Evolutionary conservation across 2,329 filamentous ascomycete species (phyloP).

Genomic region (Raffaelea deltoideospora): DNA sequence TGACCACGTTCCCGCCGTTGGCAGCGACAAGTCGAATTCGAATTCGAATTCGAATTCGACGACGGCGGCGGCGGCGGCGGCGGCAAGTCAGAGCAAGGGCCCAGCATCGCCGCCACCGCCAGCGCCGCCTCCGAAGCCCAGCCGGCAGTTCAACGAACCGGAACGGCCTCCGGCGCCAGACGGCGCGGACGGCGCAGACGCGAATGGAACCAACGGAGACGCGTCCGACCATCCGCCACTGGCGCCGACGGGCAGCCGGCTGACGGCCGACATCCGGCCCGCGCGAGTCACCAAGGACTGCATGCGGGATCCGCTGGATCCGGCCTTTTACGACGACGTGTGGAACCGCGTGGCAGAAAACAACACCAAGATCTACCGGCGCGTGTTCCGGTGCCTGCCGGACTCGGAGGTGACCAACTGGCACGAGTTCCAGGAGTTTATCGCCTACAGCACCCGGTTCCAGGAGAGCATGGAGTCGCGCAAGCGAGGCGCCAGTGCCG

Average conservation of each 20-base stretch:
- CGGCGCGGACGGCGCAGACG: slow-evolving; percentile 68
- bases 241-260: slow-evolving; percentile 33
- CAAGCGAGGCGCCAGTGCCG: slow-evolving; percentile 34
- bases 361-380: slow-evolving; percentile 87
- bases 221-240: slow-evolving; percentile 36
- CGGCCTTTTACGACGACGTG: slow-evolving; percentile 70
- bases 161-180: slow-evolving; percentile 48
- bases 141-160: background rate
- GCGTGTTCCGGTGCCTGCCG: slow-evolving; percentile 93
- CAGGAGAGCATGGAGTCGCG: slow-evolving; percentile 45
- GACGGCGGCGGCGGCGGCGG: background rate
- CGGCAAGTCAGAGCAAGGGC: background rate
- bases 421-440: slow-evolving; percentile 81
- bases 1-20: too few species aligned
- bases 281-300: slow-evolving; percentile 75
- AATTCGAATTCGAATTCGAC: background rate
- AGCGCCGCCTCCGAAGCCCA: background rate
- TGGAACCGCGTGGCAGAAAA: slow-evolving; percentile 83
- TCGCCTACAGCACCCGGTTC: slow-evolving; percentile 64
- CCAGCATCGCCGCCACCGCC: background rate
- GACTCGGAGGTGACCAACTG: slow-evolving; percentile 88
- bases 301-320: slow-evolving; percentile 79
- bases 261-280: slow-evolving; percentile 53
- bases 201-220: background rate
- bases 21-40: too few species aligned